Evolutionary conservation across 805 yeast genomes (phyloP), one percentile per base, ranked within the genome.

Genomic region (Suhomyces vadensis): DNA sequence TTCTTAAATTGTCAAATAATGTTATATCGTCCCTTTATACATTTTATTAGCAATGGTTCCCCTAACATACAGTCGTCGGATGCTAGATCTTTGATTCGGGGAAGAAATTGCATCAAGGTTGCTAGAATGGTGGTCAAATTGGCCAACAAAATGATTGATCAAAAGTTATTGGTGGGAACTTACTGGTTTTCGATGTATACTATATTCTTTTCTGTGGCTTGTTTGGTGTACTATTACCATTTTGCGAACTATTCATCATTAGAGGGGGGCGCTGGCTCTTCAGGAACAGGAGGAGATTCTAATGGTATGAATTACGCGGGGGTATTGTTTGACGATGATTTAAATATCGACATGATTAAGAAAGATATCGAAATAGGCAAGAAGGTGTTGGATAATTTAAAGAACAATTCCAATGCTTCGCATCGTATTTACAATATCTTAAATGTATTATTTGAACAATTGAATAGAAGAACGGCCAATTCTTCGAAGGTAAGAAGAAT

Each of bases 111-210:
- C 65, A 83, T 90, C 43, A 81, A 84, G 52, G 89, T 87, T 7
- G 91, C 96, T 0, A 73, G 94, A 46, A 80, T 85, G 55, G 95
- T 87, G 22, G 90, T 90, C 13, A 82, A 83, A 54, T 61, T 88
- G 44, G 89, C 96, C 0, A 81, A 85, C 53, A 89, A 85, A 56
- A 81, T 90, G 89, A 82, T 85, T 49, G 76, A 79, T 51, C 79
- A 82, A 49, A 75, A 83, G 46, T 73, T 87, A 62, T 68, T 90
- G 31, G 79, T 83, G 51, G 96, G 96, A 0, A 86, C 94, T 2
- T 91, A 90, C 58, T 89, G 96, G 96, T 90, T 88, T 58, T 82
- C 94, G 5, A 85, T 87, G 57, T 90, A 90, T 61, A 87, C 96
- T 0, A 84, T 90, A 4, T 90, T 89, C 61, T 88, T 87, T 65